Evolutionary conservation across 2,329 filamentous ascomycete species (phyloP).

Genomic region (Monilinia polystroma): DNA sequence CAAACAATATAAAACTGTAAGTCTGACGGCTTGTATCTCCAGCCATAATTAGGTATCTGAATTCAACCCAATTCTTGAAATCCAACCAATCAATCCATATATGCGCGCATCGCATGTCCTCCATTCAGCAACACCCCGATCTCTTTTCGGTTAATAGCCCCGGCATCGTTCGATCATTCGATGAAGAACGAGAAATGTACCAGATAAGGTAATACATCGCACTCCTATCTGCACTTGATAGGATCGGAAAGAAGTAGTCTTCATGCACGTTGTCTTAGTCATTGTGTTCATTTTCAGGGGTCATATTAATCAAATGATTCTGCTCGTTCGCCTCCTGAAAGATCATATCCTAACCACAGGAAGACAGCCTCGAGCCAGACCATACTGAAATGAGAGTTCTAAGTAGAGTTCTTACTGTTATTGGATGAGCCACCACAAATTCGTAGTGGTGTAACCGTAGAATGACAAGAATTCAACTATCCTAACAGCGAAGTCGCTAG

Average conservation of each 20-base stretch:
- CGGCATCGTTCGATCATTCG: conserved; percentile 2
- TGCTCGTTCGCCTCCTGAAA: conserved; percentile 1
- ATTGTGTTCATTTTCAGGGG: not conserved
- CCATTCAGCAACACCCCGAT: not conserved
- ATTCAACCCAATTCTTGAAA: not conserved
- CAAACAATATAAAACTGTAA: not conserved
- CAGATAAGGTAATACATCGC: not conserved
- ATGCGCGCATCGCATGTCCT: not conserved
- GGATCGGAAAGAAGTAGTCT: not conserved
- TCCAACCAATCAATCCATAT: not conserved
- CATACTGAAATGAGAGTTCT: conserved; percentile 2
- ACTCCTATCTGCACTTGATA: not conserved
- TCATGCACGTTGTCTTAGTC: conserved; percentile 14
- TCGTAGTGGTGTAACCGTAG: conserved; percentile 1
- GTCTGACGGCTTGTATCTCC: not conserved
- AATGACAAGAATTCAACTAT: not conserved
- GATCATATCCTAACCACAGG: not conserved
- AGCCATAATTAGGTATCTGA: not conserved
- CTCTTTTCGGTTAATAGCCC: not conserved
- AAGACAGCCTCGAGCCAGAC: not conserved
- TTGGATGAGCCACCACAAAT: conserved; percentile 19
- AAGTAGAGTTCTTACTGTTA: conserved; percentile 15
- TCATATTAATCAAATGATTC: not conserved
- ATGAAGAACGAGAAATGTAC: not conserved
- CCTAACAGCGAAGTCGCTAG: conserved; percentile 13